These are phyloP conservation scores for Sarocladium strictum DNA, from an alignment of 2,329 filamentous ascomycete genomes.

Conservation along the genomic window DNA sequence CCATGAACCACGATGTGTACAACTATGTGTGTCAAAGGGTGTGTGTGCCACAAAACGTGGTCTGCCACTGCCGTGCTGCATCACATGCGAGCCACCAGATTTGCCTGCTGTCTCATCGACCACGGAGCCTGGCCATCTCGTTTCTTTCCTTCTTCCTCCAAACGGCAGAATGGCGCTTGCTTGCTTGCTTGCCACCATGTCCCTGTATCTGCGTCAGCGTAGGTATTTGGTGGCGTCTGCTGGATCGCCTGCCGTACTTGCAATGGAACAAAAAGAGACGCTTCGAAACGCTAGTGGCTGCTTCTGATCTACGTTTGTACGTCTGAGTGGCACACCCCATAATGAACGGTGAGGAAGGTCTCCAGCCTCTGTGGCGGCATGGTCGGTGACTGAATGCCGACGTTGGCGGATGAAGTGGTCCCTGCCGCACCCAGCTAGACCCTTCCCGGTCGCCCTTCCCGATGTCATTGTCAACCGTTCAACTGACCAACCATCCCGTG, in stretches of 20 bases:
- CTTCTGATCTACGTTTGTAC: too few species aligned
- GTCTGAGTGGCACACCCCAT: not conserved
- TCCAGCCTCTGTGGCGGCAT: too few species aligned
- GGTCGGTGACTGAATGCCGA: too few species aligned
- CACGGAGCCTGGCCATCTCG: not conserved
- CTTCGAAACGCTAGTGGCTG: not conserved
- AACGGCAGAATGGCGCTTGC: too few species aligned
- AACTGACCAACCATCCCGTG: too few species aligned
- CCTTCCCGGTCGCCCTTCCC: too few species aligned
- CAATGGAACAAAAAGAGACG: not conserved
- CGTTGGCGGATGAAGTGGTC: too few species aligned
- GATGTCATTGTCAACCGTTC: too few species aligned
- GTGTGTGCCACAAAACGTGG: constrained; percentile 4
- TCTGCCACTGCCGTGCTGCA: not conserved
- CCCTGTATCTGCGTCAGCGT: not conserved
- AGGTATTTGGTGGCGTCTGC: not conserved
- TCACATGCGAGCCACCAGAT: constrained; percentile 5
- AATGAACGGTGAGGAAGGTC: not conserved
- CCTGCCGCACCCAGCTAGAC: too few species aligned
- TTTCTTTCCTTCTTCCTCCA: not conserved
- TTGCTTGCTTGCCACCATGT: not conserved
- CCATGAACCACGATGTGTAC: too few species aligned
- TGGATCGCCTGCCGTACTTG: not conserved
- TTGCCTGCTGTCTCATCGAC: not conserved
- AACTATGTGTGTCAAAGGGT: too few species aligned